Percentiles rank a stretch among this genome's conserved stretches.
phyloP scores from a whole-genome alignment of 208 protist genomes.

The Trypanosoma conorhini region DNA sequence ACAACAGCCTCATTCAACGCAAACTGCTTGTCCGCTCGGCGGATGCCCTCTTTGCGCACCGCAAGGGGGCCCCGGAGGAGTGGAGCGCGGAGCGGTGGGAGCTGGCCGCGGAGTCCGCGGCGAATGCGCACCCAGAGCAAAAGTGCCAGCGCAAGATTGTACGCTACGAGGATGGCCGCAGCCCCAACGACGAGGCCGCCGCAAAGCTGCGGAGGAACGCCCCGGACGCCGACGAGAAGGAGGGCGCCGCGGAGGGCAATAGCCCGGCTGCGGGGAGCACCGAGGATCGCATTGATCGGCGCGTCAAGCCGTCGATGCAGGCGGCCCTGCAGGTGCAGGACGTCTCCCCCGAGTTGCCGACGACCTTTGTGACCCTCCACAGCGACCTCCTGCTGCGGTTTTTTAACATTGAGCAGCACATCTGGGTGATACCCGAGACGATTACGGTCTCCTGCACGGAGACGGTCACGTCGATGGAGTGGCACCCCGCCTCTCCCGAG shows the following conservation, averaged over 20 bases:
- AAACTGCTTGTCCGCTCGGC: conserved; percentile 60
- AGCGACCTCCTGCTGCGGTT: conserved; percentile 72
- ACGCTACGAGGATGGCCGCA: conserved; percentile 63
- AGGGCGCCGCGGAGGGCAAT: conserved; percentile 16
- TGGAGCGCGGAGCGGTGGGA: conserved; percentile 43
- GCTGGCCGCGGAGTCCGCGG: conserved; percentile 30
- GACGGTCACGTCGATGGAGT: conserved; percentile 67
- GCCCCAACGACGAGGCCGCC: conserved; percentile 35
- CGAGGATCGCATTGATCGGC: conserved; percentile 6
- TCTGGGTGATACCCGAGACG: conserved; percentile 66
- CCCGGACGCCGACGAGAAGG: neutral
- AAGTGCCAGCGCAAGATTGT: conserved; percentile 35
- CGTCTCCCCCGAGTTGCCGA: conserved; percentile 43
- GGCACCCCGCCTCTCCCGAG: conserved; percentile 24
- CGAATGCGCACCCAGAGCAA: conserved; percentile 43
- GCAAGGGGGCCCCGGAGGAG: conserved; percentile 21
- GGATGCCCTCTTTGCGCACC: conserved; percentile 35
- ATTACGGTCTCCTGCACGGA: conserved; percentile 45
- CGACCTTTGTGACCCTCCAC: conserved; percentile 46
- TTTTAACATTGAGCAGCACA: conserved; percentile 51
- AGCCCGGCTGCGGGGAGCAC: neutral
- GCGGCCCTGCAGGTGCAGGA: conserved; percentile 39
- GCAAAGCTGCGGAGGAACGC: conserved; percentile 19
- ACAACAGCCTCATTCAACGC: conserved; percentile 47
- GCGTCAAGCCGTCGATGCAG: conserved; percentile 32